phyloP scores from a whole-genome alignment of 805 yeast genomes.

The Wickerhamiella vanderwaltii region DNA sequence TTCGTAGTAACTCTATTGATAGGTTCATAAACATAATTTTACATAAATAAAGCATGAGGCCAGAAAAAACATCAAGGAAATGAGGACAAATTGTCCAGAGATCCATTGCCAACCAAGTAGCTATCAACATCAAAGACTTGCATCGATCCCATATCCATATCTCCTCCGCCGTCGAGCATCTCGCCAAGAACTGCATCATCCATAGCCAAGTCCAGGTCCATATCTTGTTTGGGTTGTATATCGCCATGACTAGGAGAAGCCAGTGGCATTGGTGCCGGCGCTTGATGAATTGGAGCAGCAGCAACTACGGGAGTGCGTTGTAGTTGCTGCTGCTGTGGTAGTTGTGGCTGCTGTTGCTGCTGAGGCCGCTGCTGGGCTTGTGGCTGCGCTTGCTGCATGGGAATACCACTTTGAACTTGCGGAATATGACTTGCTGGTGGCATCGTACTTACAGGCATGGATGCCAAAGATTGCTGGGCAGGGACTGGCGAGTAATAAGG shows the following conservation, averaged over 20 bases:
- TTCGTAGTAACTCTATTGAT: too few relatives aligned
- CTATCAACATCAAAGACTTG: conserved; percentile 8
- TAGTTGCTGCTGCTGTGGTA: neutral
- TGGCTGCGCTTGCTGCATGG: neutral
- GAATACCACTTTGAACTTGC: neutral
- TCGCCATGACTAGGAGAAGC: neutral
- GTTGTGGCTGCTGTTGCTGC: neutral
- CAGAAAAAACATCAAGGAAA: conserved; percentile 1
- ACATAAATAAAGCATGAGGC: conserved; percentile 4
- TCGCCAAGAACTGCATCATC: conserved; percentile 9
- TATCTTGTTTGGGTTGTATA: neutral
- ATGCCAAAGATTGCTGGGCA: neutral
- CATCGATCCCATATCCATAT: conserved; percentile 5
- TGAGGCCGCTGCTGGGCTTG: neutral
- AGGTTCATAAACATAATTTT: too few relatives aligned
- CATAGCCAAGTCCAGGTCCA: neutral
- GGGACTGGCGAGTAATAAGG: neutral
- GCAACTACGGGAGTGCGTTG: neutral
- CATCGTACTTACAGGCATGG: neutral
- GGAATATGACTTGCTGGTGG: neutral
- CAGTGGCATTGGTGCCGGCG: neutral
- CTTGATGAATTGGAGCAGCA: neutral
- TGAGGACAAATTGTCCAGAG: conserved; percentile 5
- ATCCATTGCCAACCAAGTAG: conserved; percentile 1
- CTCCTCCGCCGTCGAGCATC: conserved; percentile 5